Evolutionary conservation across 2,329 filamentous ascomycete species (phyloP).

Genomic region (Parasarocladium wereldwijsianum): DNA sequence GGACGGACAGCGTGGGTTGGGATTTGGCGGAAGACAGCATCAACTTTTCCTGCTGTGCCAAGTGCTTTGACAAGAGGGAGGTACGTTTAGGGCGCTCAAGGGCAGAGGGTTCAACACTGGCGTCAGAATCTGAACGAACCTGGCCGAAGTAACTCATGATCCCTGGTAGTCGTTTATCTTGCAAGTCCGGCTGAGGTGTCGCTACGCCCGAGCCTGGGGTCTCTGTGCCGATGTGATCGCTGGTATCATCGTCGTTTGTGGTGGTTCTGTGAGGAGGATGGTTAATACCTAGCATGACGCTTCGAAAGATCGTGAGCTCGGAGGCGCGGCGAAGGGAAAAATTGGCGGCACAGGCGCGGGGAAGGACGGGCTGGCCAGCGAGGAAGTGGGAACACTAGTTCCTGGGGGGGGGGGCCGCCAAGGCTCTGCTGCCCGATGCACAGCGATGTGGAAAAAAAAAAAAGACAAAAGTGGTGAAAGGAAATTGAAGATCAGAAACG

Average conservation of each 20-base stretch:
- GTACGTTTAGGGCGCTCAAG: too few relatives aligned
- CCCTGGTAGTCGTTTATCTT: constrained; percentile 88
- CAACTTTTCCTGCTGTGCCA: not conserved
- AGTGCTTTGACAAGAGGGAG: constrained; percentile 1
- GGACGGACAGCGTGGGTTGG: not conserved
- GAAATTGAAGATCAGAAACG: too few relatives aligned
- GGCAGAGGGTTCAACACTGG: constrained; percentile 22
- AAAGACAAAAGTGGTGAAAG: too few relatives aligned
- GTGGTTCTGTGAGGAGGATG: constrained; percentile 37
- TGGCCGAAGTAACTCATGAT: constrained; percentile 98
- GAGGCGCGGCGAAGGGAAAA: constrained; percentile 2
- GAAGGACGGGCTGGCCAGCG: constrained; percentile 8
- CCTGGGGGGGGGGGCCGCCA: constrained; percentile 24
- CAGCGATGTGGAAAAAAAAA: not conserved
- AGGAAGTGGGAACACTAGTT: constrained; percentile 23
- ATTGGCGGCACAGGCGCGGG: constrained; percentile 10
- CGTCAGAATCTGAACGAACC: constrained; percentile 83
- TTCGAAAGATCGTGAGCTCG: not conserved
- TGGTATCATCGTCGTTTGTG: constrained; percentile 51
- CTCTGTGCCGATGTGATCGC: constrained; percentile 68
- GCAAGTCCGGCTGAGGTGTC: constrained; percentile 83
- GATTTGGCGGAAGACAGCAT: not conserved
- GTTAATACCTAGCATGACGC: not conserved
- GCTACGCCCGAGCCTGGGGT: constrained; percentile 83
- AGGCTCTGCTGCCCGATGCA: constrained; percentile 8